Conservation (phyloP, 257 asterid genomes). For the Linderniella brevidens region DNA sequence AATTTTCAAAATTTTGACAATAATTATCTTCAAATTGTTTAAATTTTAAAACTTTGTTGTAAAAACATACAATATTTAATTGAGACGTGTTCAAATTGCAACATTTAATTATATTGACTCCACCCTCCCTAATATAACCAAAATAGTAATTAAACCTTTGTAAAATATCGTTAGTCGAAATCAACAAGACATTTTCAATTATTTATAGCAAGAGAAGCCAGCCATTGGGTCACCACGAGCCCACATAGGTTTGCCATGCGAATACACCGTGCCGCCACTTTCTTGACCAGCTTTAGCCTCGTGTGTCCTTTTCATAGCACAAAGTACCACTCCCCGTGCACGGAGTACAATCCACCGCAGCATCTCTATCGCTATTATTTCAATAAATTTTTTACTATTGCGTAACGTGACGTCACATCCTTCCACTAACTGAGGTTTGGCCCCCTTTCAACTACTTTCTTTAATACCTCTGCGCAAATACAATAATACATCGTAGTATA, state of each 20-base stretch:
- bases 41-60: too few relatives aligned
- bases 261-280: constrained; percentile 12
- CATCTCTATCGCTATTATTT: neutral
- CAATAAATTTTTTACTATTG: neutral
- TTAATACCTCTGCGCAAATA: neutral
- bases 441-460: neutral
- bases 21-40: too few relatives aligned
- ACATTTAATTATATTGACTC: too few relatives aligned
- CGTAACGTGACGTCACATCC: constrained; percentile 4
- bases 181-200: too few relatives aligned
- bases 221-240: constrained; percentile 22
- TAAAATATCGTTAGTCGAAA: too few relatives aligned
- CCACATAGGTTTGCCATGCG: constrained; percentile 15
- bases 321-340: constrained; percentile 5
- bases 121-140: too few relatives aligned
- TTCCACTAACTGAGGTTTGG: neutral
- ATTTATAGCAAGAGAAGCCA: constrained; percentile 3
- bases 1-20: too few relatives aligned
- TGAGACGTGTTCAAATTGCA: too few relatives aligned
- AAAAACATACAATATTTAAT: too few relatives aligned
- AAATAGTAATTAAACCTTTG: too few relatives aligned
- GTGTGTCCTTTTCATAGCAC: too few relatives aligned
- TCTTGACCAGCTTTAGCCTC: neutral
- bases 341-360: constrained; percentile 9
- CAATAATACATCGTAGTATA: too few relatives aligned